Evolutionary conservation across 2,329 filamentous ascomycete genomes (phyloP), one percentile per base, ranked within the genome.

Genomic region (Colletotrichum shisoi): DNA sequence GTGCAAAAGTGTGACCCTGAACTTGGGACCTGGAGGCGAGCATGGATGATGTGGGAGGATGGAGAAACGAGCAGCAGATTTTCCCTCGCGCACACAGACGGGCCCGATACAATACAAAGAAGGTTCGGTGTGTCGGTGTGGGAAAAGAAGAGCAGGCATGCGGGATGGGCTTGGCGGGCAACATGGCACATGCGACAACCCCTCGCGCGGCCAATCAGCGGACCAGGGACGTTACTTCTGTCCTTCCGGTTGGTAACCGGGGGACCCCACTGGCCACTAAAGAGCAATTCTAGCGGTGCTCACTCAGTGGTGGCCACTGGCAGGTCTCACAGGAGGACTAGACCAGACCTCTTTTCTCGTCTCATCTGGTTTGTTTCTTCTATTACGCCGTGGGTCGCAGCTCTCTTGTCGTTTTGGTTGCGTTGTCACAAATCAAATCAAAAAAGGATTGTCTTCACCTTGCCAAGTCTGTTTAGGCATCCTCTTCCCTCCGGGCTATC

Each of bases 111-210:
- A 39, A 44, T 56, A 45, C 27, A 66, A 42, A 51, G 49, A 60
- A 65, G 48, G 19, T 67, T 62, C 69, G 67, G 68, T 70, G 68
- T 66, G 54, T 70, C 68, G 68, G 68, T 68, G 65, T 66, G 62
- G 31, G 37, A 68, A 63, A 37, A 19, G 31, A n/a, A 66, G 57
- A 65, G 49, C 65, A 57, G 56, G 24, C 64, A 69, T 64, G 56
- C 54, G 61, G 65, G 62, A 60, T 49, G 42, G 42, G 15, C 54
- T 65, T 68, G 54, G 64, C 48, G 49, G 53, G 64, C 53, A 67
- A 63, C 40, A 64, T 67, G 64, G 54, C 64, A 67, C 17, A 34
- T 58, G 45, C 15, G 48, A 31, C 15, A 9, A 8, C 31, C 31
- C 31, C 31, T 3, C 8, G 31, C 42, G 13, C 42, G 56, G 42